Conservation (phyloP, 1,284 basidiomycete genomes). For the Moniliophthora roreri region DNA sequence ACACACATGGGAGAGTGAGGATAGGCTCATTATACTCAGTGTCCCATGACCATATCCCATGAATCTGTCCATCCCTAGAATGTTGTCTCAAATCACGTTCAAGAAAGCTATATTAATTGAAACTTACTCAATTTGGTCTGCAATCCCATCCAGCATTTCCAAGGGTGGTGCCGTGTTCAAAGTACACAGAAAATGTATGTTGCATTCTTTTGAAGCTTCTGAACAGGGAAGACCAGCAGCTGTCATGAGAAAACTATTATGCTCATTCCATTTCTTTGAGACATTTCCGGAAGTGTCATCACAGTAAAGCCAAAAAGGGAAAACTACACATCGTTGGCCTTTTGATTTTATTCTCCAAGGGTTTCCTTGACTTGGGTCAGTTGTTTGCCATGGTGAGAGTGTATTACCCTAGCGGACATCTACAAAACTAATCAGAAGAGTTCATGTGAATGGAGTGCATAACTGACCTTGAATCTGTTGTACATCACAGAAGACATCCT, state of each 20-base stretch:
- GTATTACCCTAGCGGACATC: background rate
- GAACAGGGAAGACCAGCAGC: slow-evolving; percentile 26
- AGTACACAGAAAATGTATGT: slow-evolving; percentile 22
- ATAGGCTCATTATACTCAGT: slow-evolving; percentile 24
- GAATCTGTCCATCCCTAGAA: slow-evolving; percentile 22
- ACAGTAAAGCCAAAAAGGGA: slow-evolving; percentile 37
- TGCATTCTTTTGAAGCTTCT: background rate
- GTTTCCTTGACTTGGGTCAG: slow-evolving; percentile 6
- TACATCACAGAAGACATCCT: too few relatives aligned
- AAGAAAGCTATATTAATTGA: background rate
- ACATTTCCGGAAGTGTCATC: slow-evolving; percentile 41
- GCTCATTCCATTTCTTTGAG: slow-evolving; percentile 45
- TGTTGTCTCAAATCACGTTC: background rate
- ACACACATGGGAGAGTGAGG: slow-evolving; percentile 30
- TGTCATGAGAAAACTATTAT: slow-evolving; percentile 31
- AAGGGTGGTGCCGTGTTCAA: slow-evolving; percentile 26
- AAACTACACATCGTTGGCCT: slow-evolving; percentile 9
- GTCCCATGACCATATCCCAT: slow-evolving; percentile 38
- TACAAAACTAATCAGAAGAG: too few relatives aligned
- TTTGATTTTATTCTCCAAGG: slow-evolving; percentile 11
- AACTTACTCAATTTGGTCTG: slow-evolving; percentile 2
- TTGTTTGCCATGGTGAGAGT: background rate
- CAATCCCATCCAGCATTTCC: slow-evolving; percentile 24
- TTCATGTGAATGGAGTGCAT: too few relatives aligned
- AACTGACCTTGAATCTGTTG: too few relatives aligned